phyloP scores from a whole-genome alignment of 1,284 basidiomycete species.

The Boletus semigastroideus region DNA sequence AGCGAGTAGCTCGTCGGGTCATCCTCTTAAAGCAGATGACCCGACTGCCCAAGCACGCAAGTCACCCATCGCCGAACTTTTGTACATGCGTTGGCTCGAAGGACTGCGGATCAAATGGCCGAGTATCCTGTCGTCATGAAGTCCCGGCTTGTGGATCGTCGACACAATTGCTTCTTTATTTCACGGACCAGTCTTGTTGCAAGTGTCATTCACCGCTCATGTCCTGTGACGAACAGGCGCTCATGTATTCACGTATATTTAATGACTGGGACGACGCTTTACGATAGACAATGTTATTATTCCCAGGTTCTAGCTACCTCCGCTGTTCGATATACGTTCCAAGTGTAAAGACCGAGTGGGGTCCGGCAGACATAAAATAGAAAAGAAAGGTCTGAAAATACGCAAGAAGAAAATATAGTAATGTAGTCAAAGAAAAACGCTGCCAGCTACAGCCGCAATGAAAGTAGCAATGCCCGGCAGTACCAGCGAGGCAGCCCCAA shows the following conservation, averaged over 20 bases:
- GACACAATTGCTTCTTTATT: neutral
- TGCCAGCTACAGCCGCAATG: slow-evolving; percentile 24
- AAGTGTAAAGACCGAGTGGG: neutral
- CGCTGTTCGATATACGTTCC: neutral
- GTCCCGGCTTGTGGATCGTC: neutral
- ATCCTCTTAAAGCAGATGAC: slow-evolving; percentile 38
- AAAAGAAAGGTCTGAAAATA: slow-evolving; percentile 1
- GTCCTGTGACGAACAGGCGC: neutral
- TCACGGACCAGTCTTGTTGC: neutral
- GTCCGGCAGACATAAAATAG: slow-evolving; percentile 6
- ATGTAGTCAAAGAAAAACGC: slow-evolving; percentile 24
- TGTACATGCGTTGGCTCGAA: slow-evolving; percentile 96
- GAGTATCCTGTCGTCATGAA: slow-evolving; percentile 51
- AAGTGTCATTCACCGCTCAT: neutral
- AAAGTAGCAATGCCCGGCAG: slow-evolving; percentile 25
- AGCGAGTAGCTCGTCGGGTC: slow-evolving; percentile 29
- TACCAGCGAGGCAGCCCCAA: slow-evolving; percentile 21
- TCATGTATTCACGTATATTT: slow-evolving; percentile 15
- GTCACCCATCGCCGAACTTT: slow-evolving; percentile 87
- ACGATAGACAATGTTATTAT: slow-evolving; percentile 5
- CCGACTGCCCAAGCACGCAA: slow-evolving; percentile 45
- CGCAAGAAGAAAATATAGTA: slow-evolving; percentile 4
- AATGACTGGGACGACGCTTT: slow-evolving; percentile 8
- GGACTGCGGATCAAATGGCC: slow-evolving; percentile 89
- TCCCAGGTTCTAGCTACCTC: neutral